Evolutionary conservation across 2,329 filamentous ascomycete genomes (phyloP).

Genomic region (Arthrobotrys iridis): DNA sequence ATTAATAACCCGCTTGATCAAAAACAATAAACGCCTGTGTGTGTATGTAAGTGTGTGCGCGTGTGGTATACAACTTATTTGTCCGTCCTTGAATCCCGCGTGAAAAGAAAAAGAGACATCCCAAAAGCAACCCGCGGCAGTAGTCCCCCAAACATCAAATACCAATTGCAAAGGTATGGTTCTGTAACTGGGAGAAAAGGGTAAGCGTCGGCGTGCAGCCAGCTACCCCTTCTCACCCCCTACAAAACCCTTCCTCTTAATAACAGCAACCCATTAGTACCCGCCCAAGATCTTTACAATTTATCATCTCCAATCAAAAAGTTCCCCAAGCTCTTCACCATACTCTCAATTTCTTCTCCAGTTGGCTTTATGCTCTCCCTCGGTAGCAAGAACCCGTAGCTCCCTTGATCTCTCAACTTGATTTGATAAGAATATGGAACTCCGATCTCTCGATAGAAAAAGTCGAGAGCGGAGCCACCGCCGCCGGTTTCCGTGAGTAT

Average conservation of each 20-base stretch:
- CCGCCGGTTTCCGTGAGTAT: slow-evolving; percentile 73
- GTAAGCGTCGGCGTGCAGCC: not conserved
- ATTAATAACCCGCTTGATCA: not conserved
- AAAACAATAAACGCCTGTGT: slow-evolving; percentile 18
- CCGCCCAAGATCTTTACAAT: not conserved
- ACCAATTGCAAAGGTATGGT: too few relatives aligned
- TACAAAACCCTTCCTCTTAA: not conserved
- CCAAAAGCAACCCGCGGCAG: not conserved
- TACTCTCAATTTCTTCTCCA: slow-evolving; percentile 72
- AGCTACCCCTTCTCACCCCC: not conserved
- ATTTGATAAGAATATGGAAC: slow-evolving; percentile 91
- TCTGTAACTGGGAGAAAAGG: not conserved
- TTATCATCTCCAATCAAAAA: slow-evolving; percentile 45
- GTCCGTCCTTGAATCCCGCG: not conserved
- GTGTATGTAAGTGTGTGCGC: not conserved
- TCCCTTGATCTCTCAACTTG: slow-evolving; percentile 91
- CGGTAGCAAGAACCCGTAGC: slow-evolving; percentile 91
- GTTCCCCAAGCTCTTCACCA: slow-evolving; percentile 48
- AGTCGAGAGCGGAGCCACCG: slow-evolving; percentile 91
- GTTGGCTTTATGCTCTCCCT: slow-evolving; percentile 87
- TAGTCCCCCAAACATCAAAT: not conserved
- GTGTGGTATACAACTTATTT: slow-evolving; percentile 23
- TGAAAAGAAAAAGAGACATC: slow-evolving; percentile 8
- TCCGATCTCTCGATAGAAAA: slow-evolving; percentile 88
- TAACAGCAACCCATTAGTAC: not conserved